Evolutionary conservation across 2,329 filamentous ascomycete species (phyloP).

Genomic region (Hymenoscyphus scutula): DNA sequence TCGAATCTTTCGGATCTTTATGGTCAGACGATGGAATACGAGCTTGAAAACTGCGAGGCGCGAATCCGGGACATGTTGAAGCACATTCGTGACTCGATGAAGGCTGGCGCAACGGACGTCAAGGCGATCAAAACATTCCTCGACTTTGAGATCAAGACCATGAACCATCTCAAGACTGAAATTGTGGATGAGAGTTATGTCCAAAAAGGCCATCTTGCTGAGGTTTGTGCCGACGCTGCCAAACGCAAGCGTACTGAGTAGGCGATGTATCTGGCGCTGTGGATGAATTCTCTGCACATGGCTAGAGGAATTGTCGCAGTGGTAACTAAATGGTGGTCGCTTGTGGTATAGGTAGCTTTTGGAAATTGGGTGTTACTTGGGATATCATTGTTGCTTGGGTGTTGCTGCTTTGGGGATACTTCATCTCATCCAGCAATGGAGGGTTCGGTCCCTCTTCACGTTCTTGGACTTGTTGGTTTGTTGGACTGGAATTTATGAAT

Average conservation of each 20-base stretch:
- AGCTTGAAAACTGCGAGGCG: constrained; percentile 39
- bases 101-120: constrained; percentile 37
- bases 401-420: background rate
- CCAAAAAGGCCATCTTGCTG: constrained; percentile 30
- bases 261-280: background rate
- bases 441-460: background rate
- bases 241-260: constrained; percentile 21
- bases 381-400: background rate
- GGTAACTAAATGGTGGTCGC: background rate
- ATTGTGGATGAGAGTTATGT: constrained; percentile 36
- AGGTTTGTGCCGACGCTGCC: constrained; percentile 29
- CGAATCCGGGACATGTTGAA: constrained; percentile 38
- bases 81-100: constrained; percentile 37
- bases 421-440: background rate
- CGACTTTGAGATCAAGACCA: constrained; percentile 37
- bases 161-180: constrained; percentile 35
- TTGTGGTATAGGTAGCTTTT: background rate
- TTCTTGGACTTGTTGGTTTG: background rate
- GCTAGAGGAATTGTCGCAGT: background rate
- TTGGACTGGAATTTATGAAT: background rate
- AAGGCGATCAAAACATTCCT: constrained; percentile 38
- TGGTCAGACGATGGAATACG: constrained; percentile 40
- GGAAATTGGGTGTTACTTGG: background rate
- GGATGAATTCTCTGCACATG: background rate
- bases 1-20: constrained; percentile 40